Percentiles rank a stretch among this genome's conserved stretches.
Evolutionary conservation across 352 stramenopile genomes (phyloP).

Genomic region (Phytophthora constricta): DNA sequence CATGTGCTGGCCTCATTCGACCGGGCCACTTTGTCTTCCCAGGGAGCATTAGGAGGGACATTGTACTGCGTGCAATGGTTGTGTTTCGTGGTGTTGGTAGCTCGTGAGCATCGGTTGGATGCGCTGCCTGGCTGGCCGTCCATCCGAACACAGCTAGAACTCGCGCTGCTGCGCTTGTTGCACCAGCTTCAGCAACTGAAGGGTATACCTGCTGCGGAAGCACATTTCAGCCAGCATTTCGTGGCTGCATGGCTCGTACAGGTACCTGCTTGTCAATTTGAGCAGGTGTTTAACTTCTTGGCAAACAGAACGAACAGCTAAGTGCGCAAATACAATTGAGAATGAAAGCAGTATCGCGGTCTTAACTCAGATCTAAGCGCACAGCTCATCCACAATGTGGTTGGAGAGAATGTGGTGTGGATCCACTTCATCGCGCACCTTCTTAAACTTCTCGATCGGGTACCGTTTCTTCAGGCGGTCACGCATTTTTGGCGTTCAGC

Average conservation of each 20-base stretch:
- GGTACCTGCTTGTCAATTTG: slow-evolving; percentile 33
- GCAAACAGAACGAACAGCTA: slow-evolving; percentile 22
- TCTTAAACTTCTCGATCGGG: slow-evolving; percentile 92
- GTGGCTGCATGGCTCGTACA: slow-evolving; percentile 45
- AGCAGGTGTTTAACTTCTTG: slow-evolving; percentile 35
- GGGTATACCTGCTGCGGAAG: slow-evolving; percentile 5
- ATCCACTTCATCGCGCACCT: slow-evolving; percentile 89
- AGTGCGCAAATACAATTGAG: slow-evolving; percentile 11
- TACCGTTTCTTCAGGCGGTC: slow-evolving; percentile 83
- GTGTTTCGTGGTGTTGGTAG: slow-evolving; percentile 32
- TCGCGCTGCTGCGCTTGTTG: slow-evolving; percentile 44
- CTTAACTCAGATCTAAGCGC: slow-evolving; percentile 40
- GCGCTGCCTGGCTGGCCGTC: slow-evolving; percentile 3
- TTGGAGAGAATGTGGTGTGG: slow-evolving; percentile 94
- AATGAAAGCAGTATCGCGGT: too few species aligned
- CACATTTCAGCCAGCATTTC: slow-evolving; percentile 35
- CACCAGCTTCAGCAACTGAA: slow-evolving; percentile 30
- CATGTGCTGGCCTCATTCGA: slow-evolving; percentile 38
- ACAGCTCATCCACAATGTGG: slow-evolving; percentile 86
- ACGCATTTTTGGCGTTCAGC: slow-evolving; percentile 60
- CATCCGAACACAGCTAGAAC: slow-evolving; percentile 35
- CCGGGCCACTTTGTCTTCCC: slow-evolving; percentile 25
- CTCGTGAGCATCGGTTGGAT: slow-evolving; percentile 20
- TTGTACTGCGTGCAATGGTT: slow-evolving; percentile 48
- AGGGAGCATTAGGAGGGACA: slow-evolving; percentile 22